phyloP scores from a whole-genome alignment of 2,329 filamentous ascomycete genomes.

The Purpureocillium lavendulum region DNA sequence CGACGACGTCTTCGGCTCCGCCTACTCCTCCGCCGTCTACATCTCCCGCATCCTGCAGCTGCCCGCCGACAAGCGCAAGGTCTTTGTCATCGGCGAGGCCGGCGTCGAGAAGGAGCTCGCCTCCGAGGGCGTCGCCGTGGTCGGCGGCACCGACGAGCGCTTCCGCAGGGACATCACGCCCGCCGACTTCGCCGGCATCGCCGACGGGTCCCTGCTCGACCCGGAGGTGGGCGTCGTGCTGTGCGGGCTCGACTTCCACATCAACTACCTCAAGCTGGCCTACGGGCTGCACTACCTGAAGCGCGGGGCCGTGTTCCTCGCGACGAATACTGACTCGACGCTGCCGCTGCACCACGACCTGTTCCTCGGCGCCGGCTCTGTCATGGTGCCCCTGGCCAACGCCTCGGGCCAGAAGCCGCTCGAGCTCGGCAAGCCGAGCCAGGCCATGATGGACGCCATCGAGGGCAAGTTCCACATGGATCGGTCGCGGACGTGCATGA shows the following conservation, averaged over 20 bases:
- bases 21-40: conserved; percentile 93
- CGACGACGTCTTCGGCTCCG: conserved; percentile 92
- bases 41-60: conserved; percentile 86
- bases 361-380: conserved; percentile 86
- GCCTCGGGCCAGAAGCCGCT: conserved; percentile 63
- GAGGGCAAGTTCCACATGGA: conserved; percentile 93
- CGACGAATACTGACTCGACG: conserved; percentile 88
- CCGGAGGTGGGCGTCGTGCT: conserved; percentile 85
- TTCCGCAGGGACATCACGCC: conserved; percentile 71
- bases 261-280: conserved; percentile 89
- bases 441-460: conserved; percentile 99
- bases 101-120: conserved; percentile 86
- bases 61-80: conserved; percentile 74
- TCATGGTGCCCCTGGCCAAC: conserved; percentile 68
- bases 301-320: conserved; percentile 76
- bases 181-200: conserved; percentile 72
- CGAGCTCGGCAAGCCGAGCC: conserved; percentile 85
- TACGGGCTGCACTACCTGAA: conserved; percentile 80
- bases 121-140: conserved; percentile 68
- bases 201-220: conserved; percentile 68
- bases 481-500: conserved; percentile 81
- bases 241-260: conserved; percentile 83
- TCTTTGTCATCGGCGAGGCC: conserved; percentile 85
- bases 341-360: conserved; percentile 73
- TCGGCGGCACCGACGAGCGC: conserved; percentile 78